Conservation (phyloP, 1,139 yeast species). For the Chernovozyma sophiae-reginae region DNA sequence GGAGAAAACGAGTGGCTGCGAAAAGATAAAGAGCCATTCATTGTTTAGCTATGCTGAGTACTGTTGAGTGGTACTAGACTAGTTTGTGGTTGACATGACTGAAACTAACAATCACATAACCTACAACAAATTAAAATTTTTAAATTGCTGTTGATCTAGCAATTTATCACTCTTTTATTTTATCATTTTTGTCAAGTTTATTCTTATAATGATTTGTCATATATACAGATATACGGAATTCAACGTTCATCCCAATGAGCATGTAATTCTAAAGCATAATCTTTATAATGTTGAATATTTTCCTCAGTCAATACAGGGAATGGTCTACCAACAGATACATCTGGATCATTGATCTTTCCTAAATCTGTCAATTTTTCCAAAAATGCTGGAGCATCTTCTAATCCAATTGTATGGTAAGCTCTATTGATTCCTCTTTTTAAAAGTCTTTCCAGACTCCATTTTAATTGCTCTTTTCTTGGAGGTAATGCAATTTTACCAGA, state of each 20-base stretch:
- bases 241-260: constrained; percentile 18
- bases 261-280: constrained; percentile 18
- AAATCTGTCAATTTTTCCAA: constrained; percentile 19
- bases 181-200: neutral
- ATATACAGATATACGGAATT: neutral
- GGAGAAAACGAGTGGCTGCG: too few relatives aligned
- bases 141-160: too few relatives aligned
- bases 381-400: constrained; percentile 19
- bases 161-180: too few relatives aligned
- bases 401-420: constrained; percentile 40
- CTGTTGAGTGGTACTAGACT: too few relatives aligned
- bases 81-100: too few relatives aligned
- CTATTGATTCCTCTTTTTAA: constrained; percentile 26
- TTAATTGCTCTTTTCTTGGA: constrained; percentile 20
- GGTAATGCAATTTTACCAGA: constrained; percentile 31
- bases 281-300: constrained; percentile 19
- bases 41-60: too few relatives aligned
- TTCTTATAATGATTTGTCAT: too few relatives aligned
- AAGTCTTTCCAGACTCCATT: constrained; percentile 28
- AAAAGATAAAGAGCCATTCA: too few relatives aligned
- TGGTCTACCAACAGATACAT: constrained; percentile 22
- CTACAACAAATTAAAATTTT: too few relatives aligned
- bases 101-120: too few relatives aligned
- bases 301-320: constrained; percentile 29
- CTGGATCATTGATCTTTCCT: constrained; percentile 24